Evolutionary conservation across 305 asterid species (phyloP).

Genomic region (Striga hermonthica): DNA sequence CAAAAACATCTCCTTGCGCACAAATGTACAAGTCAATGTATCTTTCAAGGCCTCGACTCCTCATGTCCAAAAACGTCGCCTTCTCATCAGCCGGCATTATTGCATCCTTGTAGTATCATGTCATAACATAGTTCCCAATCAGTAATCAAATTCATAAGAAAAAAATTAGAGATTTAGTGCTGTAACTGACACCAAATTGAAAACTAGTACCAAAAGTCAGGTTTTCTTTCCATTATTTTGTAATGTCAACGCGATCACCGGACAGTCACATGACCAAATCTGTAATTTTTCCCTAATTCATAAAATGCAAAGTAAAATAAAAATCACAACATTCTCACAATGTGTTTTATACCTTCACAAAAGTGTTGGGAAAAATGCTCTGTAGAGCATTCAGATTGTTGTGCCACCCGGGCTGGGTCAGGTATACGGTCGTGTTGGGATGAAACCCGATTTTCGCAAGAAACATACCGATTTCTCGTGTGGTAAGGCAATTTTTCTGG

Average conservation of each 20-base stretch:
- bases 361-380: slow-evolving; percentile 53
- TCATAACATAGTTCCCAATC: not conserved
- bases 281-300: too few relatives aligned
- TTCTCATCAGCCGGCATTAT: slow-evolving; percentile 51
- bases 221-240: too few relatives aligned
- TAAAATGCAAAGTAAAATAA: not conserved
- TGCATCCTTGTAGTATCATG: slow-evolving; percentile 35
- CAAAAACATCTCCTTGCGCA: slow-evolving; percentile 44
- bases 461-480: slow-evolving; percentile 43
- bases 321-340: not conserved
- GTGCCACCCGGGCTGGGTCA: slow-evolving; percentile 52
- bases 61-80: slow-evolving; percentile 36
- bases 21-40: slow-evolving; percentile 46
- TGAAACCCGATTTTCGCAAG: slow-evolving; percentile 47
- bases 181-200: too few relatives aligned
- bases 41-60: slow-evolving; percentile 30
- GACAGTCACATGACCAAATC: too few relatives aligned
- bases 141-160: not conserved
- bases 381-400: slow-evolving; percentile 44
- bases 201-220: too few relatives aligned
- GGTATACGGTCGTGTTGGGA: slow-evolving; percentile 38
- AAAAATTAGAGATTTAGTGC: not conserved
- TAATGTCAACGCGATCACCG: too few relatives aligned
- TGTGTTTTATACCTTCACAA: slow-evolving; percentile 49
- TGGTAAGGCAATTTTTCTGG: slow-evolving; percentile 32